Evolutionary conservation across 1,139 yeast genomes (phyloP), one percentile per base, ranked within the genome.

Genomic region (Debaryomyces fabryi): DNA sequence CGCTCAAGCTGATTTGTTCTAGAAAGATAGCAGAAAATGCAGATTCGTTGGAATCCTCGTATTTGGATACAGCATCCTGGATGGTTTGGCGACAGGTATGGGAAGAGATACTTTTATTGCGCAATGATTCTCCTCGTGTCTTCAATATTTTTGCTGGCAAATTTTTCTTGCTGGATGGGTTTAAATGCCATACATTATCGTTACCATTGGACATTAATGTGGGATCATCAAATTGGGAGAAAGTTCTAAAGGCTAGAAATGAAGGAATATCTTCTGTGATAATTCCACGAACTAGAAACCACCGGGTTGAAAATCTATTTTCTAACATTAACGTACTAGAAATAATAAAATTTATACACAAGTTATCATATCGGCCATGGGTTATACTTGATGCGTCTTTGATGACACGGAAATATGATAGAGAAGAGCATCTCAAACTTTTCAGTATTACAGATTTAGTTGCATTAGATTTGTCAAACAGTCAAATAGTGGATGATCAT

Each of bases 251-350:
- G 23, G 12, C 38, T n/a, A 39, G 50, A 41, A 39, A 33, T 21
- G 45, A 49, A 21, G 50, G 49, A 3, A 42, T 55, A n/a, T 38
- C 46, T 24, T 33, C 47, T 12, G 39, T 33, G 13, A 42, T 49
- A 9, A 48, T 55, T n/a, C 59, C 59, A 1, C 46, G 51, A 42
- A 35, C 59, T 49, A 43, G 45, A 38, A 52, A 44, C 24, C 71
- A 72, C 56, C 55, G 80, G 35, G 44, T 74, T 16, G 79, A 74
- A 42, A 72, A 68, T 42, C 30, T 75, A 3, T 72, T 69, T 51
- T 53, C 59, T 16, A 73, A 74, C 47, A 54, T 66, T 2, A 46
- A 54, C 18, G 46, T 71, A 2, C 27, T 49, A 9, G 66, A 68
- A 21, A 47, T 71, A 4, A 53, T 56, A 1, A 9, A 44, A 5